Evolutionary conservation across 208 protist species (phyloP).

Genomic region (Acanthamoeba comandoni): DNA sequence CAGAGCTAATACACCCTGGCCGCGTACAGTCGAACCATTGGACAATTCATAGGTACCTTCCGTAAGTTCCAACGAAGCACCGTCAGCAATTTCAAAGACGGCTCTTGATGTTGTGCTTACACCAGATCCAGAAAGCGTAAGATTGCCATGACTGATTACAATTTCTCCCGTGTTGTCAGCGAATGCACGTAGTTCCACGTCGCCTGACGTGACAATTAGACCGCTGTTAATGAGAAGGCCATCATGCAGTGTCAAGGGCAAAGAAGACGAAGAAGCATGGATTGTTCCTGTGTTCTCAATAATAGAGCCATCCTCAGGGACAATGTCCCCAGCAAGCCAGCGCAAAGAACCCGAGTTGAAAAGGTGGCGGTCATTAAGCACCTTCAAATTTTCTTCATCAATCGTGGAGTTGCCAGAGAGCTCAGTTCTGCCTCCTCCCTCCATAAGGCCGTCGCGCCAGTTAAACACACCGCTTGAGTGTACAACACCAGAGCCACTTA

Average conservation of each 20-base stretch:
- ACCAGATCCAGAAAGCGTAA: conserved; percentile 13
- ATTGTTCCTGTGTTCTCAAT: conserved; percentile 30
- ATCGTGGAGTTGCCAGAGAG: conserved; percentile 1
- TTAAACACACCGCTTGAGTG: neutral
- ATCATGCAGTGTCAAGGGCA: neutral
- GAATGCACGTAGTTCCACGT: neutral
- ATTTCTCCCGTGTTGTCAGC: conserved; percentile 16
- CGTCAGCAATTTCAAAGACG: neutral
- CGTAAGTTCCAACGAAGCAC: conserved; percentile 28
- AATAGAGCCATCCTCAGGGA: neutral
- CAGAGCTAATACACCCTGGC: neutral
- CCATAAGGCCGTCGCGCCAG: conserved; percentile 15
- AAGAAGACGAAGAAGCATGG: neutral
- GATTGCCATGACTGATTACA: neutral
- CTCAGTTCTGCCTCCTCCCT: neutral
- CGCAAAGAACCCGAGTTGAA: conserved; percentile 11
- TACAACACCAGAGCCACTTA: conserved; percentile 3
- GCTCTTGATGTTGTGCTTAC: neutral
- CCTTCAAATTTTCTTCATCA: neutral
- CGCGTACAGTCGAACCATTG: conserved; percentile 11
- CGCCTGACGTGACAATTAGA: conserved; percentile 1
- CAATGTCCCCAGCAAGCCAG: neutral
- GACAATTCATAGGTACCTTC: conserved; percentile 45
- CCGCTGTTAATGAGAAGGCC: conserved; percentile 60
- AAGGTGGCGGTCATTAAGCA: neutral